These are phyloP conservation scores for Candida silvicultrix DNA, from an alignment of 805 yeast genomes.

Conservation along the genomic window DNA sequence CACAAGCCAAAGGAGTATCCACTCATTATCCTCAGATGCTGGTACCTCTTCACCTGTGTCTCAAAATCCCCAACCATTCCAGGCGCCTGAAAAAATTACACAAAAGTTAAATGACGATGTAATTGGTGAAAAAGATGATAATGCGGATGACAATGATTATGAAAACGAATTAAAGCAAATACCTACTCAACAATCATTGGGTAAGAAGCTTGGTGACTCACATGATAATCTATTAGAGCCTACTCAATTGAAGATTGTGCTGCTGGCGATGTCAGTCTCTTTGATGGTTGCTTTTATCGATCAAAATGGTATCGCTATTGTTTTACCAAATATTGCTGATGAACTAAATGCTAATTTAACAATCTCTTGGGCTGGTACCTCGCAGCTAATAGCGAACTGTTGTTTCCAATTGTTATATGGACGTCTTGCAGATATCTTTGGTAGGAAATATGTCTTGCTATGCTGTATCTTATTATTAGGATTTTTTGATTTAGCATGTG, in stretches of 20 bases:
- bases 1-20: not conserved
- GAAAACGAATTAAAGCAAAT: constrained; percentile 42
- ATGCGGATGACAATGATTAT: not conserved
- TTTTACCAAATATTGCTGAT: constrained; percentile 32
- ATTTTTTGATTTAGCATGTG: constrained; percentile 41
- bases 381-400: constrained; percentile 39
- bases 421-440: constrained; percentile 49
- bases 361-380: constrained; percentile 54
- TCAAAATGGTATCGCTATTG: constrained; percentile 2
- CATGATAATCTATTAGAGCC: not conserved
- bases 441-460: constrained; percentile 39
- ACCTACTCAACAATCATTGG: constrained; percentile 27
- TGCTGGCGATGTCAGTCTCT: not conserved
- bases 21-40: not conserved
- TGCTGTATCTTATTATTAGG: constrained; percentile 33
- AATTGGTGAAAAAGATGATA: not conserved
- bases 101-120: not conserved
- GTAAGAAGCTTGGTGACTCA: not conserved
- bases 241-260: not conserved
- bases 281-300: constrained; percentile 1
- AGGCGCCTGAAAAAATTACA: not conserved
- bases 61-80: not conserved
- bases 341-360: constrained; percentile 39
- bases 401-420: constrained; percentile 34
- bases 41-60: not conserved